Conservation (phyloP, 2,329 filamentous ascomycete species). For the Chaetomium olivaceum region DNA sequence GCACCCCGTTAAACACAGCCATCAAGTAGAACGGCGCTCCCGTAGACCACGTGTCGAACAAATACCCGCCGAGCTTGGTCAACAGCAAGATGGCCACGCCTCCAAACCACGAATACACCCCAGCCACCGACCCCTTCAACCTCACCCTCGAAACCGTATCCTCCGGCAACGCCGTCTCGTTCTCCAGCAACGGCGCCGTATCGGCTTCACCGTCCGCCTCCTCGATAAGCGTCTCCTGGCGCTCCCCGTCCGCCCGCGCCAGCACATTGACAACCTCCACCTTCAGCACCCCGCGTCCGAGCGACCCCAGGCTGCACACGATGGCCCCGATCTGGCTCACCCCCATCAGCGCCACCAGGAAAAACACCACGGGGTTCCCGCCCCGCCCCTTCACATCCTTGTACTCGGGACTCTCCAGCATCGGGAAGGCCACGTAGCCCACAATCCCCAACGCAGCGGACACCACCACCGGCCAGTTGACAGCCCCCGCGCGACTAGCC, state of each 20-base stretch:
- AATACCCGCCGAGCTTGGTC: conserved; percentile 83
- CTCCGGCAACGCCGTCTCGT: conserved; percentile 26
- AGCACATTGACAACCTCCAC: conserved; percentile 42
- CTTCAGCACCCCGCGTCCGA: conserved; percentile 75
- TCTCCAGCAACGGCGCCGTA: conserved; percentile 44
- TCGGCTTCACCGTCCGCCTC: conserved; percentile 37
- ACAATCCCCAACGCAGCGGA: conserved; percentile 72
- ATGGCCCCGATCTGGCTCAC: conserved; percentile 96
- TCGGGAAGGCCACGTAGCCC: conserved; percentile 76
- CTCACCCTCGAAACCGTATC: conserved; percentile 51
- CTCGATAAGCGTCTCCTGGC: conserved; percentile 34
- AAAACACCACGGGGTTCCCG: conserved; percentile 68
- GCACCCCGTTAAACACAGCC: conserved; percentile 77
- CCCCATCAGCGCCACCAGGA: conserved; percentile 78
- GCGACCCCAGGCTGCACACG: conserved; percentile 87
- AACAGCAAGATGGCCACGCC: conserved; percentile 86
- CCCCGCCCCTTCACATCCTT: conserved; percentile 63
- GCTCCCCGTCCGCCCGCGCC: conserved; percentile 38
- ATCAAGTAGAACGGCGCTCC: conserved; percentile 94
- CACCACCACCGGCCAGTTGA: conserved; percentile 73
- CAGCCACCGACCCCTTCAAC: conserved; percentile 91
- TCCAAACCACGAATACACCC: conserved; percentile 88
- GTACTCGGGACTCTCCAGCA: conserved; percentile 75
- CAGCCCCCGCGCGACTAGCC: conserved; percentile 52
- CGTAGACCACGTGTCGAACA: conserved; percentile 75